A percentile compares a stretch with the other conserved stretches of the same genome.
phyloP scores from a whole-genome alignment of 2,329 filamentous ascomycete species.

The Chrysoporthe puriensis region DNA sequence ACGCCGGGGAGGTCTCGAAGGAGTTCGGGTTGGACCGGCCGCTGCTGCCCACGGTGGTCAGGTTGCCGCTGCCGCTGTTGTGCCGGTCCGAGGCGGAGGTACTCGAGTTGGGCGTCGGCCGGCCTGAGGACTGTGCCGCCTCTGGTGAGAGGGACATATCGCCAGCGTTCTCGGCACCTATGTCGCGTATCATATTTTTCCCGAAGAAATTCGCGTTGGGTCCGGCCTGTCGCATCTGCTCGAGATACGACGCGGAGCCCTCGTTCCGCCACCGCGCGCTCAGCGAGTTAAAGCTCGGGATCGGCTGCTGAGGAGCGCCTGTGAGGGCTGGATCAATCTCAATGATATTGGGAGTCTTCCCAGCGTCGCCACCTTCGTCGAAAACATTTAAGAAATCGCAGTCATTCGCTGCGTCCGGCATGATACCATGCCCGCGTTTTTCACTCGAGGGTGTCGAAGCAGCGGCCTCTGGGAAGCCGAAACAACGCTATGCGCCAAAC shows the following conservation, averaged over 20 bases:
- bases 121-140: constrained; percentile 50
- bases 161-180: constrained; percentile 46
- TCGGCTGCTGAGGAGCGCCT: constrained; percentile 33
- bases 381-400: constrained; percentile 46
- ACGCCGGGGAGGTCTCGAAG: constrained; percentile 56
- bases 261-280: constrained; percentile 25
- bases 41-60: constrained; percentile 27
- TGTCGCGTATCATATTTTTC: constrained; percentile 43
- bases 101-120: constrained; percentile 65
- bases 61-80: constrained; percentile 25
- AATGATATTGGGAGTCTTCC: constrained; percentile 44
- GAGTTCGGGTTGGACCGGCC: constrained; percentile 46
- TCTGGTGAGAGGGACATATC: constrained; percentile 55
- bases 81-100: constrained; percentile 49
- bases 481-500: constrained; percentile 8
- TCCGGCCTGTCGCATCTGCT: constrained; percentile 31
- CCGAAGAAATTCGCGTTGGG: constrained; percentile 29
- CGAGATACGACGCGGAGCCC: constrained; percentile 6
- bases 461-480: not conserved
- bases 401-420: constrained; percentile 48
- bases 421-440: constrained; percentile 40
- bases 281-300: constrained; percentile 35
- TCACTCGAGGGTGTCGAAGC: constrained; percentile 21
- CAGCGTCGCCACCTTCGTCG: constrained; percentile 47
- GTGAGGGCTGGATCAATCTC: constrained; percentile 42